phyloP scores from a whole-genome alignment of 345 rosid genomes.

The Euphorbia tirucalli region DNA sequence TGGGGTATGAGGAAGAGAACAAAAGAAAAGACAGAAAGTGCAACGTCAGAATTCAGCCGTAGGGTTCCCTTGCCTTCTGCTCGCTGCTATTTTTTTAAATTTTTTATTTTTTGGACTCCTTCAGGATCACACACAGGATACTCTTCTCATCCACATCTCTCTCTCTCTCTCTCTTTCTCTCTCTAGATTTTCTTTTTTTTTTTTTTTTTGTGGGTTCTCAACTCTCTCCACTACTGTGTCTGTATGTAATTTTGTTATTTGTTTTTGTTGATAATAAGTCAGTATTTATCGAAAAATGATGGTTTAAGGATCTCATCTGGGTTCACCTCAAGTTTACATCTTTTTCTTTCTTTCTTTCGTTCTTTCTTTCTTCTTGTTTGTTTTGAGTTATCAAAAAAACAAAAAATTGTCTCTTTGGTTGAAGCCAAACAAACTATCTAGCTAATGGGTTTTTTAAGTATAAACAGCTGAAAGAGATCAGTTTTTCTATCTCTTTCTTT shows the following conservation, averaged over 20 bases:
- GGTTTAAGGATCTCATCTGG: conserved; percentile 34
- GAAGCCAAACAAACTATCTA: conserved; percentile 59
- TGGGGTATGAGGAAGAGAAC: conserved; percentile 37
- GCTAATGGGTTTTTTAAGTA: too few relatives aligned
- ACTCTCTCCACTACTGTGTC: conserved; percentile 16
- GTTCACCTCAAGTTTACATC: conserved; percentile 19
- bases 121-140: conserved; percentile 26
- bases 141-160: conserved; percentile 50
- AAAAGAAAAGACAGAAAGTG: conserved; percentile 77
- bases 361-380: conserved; percentile 24
- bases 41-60: conserved; percentile 52
- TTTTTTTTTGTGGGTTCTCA: too few relatives aligned
- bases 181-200: conserved; percentile 22
- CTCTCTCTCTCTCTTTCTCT: conserved; percentile 34
- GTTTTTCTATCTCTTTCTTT: conserved; percentile 19
- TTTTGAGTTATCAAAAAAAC: conserved; percentile 26
- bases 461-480: conserved; percentile 3
- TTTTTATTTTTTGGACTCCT: conserved; percentile 24
- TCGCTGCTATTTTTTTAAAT: background rate
- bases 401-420: conserved; percentile 67
- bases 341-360: too few relatives aligned
- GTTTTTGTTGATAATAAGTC: too few relatives aligned
- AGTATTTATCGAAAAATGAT: conserved; percentile 25
- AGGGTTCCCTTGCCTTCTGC: conserved; percentile 29
- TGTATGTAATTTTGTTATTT: conserved; percentile 23